phyloP scores from a whole-genome alignment of 495 filamentous ascomycete genomes.

The Astrothelium subdiscretum region DNA sequence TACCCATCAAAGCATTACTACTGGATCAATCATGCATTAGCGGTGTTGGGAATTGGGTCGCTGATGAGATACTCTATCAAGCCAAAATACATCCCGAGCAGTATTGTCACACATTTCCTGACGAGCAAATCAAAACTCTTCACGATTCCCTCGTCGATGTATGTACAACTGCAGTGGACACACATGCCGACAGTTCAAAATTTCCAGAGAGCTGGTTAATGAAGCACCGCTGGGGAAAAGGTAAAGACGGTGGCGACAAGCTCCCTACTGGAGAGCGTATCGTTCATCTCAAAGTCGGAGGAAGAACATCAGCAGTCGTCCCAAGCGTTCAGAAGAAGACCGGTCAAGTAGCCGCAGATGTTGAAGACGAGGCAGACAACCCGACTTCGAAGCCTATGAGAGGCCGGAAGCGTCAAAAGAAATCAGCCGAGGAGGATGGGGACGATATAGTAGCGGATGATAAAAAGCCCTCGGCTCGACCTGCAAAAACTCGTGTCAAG shows the following conservation, averaged over 20 bases:
- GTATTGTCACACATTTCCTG: conserved; percentile 69
- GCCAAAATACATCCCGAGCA: conserved; percentile 84
- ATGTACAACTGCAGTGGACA: conserved; percentile 64
- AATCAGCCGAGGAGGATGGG: conserved; percentile 27
- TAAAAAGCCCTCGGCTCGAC: not conserved
- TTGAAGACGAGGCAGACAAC: conserved; percentile 11
- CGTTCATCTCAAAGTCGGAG: conserved; percentile 72
- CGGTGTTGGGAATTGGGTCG: conserved; percentile 95
- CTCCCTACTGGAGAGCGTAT: conserved; percentile 79
- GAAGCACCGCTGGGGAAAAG: conserved; percentile 82
- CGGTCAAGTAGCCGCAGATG: conserved; percentile 33
- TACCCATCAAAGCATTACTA: conserved; percentile 77
- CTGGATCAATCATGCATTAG: conserved; percentile 84
- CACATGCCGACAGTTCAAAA: conserved; percentile 65
- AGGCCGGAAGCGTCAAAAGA: not conserved
- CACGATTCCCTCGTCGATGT: conserved; percentile 67
- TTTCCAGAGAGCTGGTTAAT: conserved; percentile 91
- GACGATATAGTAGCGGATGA: conserved; percentile 8
- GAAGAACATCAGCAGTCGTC: conserved; percentile 78
- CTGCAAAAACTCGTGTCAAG: conserved; percentile 4
- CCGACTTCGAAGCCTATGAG: not conserved
- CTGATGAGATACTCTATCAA: conserved; percentile 85
- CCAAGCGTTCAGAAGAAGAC: conserved; percentile 80
- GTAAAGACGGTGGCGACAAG: conserved; percentile 59
- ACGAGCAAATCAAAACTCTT: conserved; percentile 58